A percentile compares a stretch with the other conserved stretches of the same genome.
These are phyloP conservation scores for Mucor velutinosus DNA, from an alignment of 371 early-diverging fungal species.

Conservation along the genomic window DNA sequence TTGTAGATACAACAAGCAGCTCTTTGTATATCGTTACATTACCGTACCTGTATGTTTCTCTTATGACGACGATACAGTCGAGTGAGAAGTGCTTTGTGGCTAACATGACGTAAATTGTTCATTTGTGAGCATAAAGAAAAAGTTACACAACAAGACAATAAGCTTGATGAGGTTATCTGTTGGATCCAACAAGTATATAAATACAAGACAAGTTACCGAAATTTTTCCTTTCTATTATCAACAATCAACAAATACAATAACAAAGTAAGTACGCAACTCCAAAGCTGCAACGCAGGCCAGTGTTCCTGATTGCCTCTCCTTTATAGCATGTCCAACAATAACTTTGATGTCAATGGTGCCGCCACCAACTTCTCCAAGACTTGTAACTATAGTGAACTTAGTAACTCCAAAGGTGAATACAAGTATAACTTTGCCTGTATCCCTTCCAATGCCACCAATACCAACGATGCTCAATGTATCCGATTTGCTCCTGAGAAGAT, in stretches of 20 bases:
- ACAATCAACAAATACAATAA: not conserved
- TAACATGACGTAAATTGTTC: not conserved
- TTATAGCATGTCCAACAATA: not conserved
- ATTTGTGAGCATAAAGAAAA: not conserved
- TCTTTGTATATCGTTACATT: not conserved
- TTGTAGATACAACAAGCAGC: not conserved
- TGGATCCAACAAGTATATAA: not conserved
- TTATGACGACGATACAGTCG: not conserved
- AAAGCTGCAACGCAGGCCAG: not conserved
- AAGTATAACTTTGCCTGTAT: conserved; percentile 10
- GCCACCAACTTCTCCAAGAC: not conserved
- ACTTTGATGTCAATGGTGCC: conserved; percentile 3
- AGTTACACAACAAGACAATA: not conserved
- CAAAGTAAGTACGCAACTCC: not conserved
- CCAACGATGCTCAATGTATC: not conserved
- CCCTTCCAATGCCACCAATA: not conserved
- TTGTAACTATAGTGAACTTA: not conserved
- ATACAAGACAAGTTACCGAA: not conserved
- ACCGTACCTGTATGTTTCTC: not conserved
- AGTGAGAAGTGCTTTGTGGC: not conserved
- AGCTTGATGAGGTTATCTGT: not conserved
- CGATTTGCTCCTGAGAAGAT: not conserved
- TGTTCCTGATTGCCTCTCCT: not conserved
- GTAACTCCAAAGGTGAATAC: not conserved
- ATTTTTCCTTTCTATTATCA: not conserved